Evolutionary conservation across 306 rosid genomes (phyloP), one percentile per base, ranked within the genome.

Genomic region (Canavalia gladiata): DNA sequence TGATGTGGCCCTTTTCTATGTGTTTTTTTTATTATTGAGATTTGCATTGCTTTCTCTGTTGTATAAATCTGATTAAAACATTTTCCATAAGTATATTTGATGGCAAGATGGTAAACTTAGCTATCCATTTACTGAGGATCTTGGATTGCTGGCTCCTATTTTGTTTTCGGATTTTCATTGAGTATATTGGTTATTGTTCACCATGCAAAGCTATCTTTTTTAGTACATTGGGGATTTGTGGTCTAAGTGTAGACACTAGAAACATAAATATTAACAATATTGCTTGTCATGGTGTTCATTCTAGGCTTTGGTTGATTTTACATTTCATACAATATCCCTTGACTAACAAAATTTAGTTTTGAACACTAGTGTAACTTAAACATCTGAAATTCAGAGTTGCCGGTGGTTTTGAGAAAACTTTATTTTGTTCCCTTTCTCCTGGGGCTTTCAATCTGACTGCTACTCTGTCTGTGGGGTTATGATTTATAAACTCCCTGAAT

Each of bases 291-390:
- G n/a, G 43, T 35, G 28, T 75, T 58, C 31, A 42, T 56, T 74
- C 12, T 43, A 52, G 64, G 49, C 12, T 35, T 54, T 52, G 79
- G 41, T 63, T 78, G 75, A 64, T 55, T 51, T 57, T 59, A 45
- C 69, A 64, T 64, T 69, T 71, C 39, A 62, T 60, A 45, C 30
- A 31, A 54, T 46, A 51, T 81, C 31, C 64, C 12, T 18, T 33
- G 62, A 64, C 74, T 41, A 18, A 39, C 33, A 18, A 11, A 31
- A 51, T 54, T 13, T 83, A 60, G 35, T 72, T 39, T 77, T 76
- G 65, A 56, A 46, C 76, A 65, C 72, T 46, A 47, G n/a, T 72
- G 45, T 59, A 57, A 62, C 72, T 69, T 51, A 46, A 45, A 13
- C 58, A 31, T 43, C 37, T 79, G 41, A 34, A 49, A 75, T n/a